These are phyloP conservation scores for Cladosporium oxysporum DNA, from an alignment of 2,329 filamentous ascomycete genomes.

Conservation along the genomic window DNA sequence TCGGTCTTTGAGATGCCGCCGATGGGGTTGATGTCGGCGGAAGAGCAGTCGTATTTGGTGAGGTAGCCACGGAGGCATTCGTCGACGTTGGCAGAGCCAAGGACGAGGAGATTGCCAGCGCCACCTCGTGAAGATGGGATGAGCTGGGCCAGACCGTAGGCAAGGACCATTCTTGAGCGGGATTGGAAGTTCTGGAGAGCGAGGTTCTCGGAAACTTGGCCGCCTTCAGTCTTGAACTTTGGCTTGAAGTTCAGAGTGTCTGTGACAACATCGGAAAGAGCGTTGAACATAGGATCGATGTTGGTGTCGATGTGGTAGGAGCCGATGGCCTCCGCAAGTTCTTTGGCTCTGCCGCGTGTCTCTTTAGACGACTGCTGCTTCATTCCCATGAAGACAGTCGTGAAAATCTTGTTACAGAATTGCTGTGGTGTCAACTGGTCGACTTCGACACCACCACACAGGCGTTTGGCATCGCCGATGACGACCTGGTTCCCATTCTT, in stretches of 20 bases:
- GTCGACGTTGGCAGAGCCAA: slow-evolving; percentile 69
- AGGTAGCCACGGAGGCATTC: slow-evolving; percentile 60
- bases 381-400: slow-evolving; percentile 71
- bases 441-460: slow-evolving; percentile 49
- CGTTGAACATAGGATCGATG: slow-evolving; percentile 67
- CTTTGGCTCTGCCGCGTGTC: slow-evolving; percentile 66
- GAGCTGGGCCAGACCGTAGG: slow-evolving; percentile 65
- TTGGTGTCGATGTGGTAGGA: slow-evolving; percentile 72
- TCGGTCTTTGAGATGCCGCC: slow-evolving; percentile 67
- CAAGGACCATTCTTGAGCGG: slow-evolving; percentile 64
- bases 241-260: slow-evolving; percentile 62
- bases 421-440: slow-evolving; percentile 59
- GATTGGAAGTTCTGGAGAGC: slow-evolving; percentile 70
- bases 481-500: slow-evolving; percentile 56
- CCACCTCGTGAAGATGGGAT: slow-evolving; percentile 62
- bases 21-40: slow-evolving; percentile 63
- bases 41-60: slow-evolving; percentile 69
- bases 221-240: slow-evolving; percentile 65
- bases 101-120: slow-evolving; percentile 62
- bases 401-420: slow-evolving; percentile 60
- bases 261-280: slow-evolving; percentile 61
- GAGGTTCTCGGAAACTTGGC: slow-evolving; percentile 59
- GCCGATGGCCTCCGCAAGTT: slow-evolving; percentile 64
- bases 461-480: slow-evolving; percentile 53
- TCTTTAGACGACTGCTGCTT: slow-evolving; percentile 64